These are phyloP conservation scores for Escovopsis sp. DNA, from an alignment of 2,329 filamentous ascomycete species.

Conservation along the genomic window DNA sequence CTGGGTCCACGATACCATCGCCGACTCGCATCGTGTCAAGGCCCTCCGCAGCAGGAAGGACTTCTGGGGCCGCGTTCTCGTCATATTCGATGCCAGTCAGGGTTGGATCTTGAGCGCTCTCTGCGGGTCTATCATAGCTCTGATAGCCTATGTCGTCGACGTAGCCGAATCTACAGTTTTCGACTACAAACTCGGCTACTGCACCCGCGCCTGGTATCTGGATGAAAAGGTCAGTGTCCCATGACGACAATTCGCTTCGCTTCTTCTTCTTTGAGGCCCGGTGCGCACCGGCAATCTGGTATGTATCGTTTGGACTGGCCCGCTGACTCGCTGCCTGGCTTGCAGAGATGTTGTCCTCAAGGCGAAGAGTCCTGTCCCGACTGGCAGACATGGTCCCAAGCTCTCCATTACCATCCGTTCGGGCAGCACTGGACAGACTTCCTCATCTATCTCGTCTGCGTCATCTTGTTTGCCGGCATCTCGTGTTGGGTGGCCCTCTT, in stretches of 20 bases:
- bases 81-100: conserved; percentile 74
- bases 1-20: conserved; percentile 96
- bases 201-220: conserved; percentile 52
- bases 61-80: conserved; percentile 61
- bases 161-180: conserved; percentile 75
- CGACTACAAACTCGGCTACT: conserved; percentile 86
- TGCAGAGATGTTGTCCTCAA: conserved; percentile 39
- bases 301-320: too few species aligned
- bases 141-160: conserved; percentile 78
- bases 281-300: too few species aligned
- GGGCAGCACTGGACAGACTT: conserved; percentile 58
- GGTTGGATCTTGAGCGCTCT: conserved; percentile 90
- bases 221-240: conserved; percentile 44
- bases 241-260: too few species aligned
- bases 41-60: conserved; percentile 69
- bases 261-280: too few species aligned
- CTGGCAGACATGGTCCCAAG: conserved; percentile 42
- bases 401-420: conserved; percentile 28
- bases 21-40: conserved; percentile 81
- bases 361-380: conserved; percentile 38
- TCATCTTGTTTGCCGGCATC: conserved; percentile 51
- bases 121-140: conserved; percentile 73
- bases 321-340: conserved; percentile 4
- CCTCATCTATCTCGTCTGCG: conserved; percentile 56
- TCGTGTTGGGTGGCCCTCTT: conserved; percentile 71